phyloP scores from a whole-genome alignment of 1,284 basidiomycete species.

The Melampsora occidentalis region DNA sequence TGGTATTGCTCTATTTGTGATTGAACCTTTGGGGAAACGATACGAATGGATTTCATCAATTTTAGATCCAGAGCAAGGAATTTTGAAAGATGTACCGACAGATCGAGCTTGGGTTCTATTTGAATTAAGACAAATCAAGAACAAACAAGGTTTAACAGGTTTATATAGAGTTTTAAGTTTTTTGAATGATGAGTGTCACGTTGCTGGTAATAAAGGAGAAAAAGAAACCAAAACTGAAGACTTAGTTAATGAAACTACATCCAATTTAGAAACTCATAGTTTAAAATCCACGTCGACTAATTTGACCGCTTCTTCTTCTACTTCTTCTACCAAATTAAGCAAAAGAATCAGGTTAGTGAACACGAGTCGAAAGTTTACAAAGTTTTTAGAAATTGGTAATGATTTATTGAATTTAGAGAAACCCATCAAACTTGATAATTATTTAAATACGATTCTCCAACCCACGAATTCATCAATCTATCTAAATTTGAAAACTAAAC shows the following conservation, averaged over 20 bases:
- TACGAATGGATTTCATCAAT: constrained; percentile 14
- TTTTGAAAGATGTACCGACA: constrained; percentile 33
- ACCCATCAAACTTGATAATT: neutral
- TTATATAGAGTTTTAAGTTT: neutral
- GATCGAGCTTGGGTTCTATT: constrained; percentile 31
- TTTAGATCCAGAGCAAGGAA: constrained; percentile 33
- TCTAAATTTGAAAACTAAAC: no score
- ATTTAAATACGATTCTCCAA: neutral
- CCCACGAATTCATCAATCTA: no score
- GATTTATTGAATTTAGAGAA: neutral
- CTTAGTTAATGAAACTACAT: neutral
- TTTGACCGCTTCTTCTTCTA: neutral
- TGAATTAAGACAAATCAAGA: constrained; percentile 25
- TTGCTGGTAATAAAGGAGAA: neutral
- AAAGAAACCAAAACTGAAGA: neutral
- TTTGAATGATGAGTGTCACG: constrained; percentile 19
- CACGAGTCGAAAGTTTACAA: neutral
- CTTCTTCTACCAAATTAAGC: neutral
- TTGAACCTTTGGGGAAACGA: constrained; percentile 30
- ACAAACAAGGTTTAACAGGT: constrained; percentile 4
- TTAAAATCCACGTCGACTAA: constrained; percentile 7
- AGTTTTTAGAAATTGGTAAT: neutral
- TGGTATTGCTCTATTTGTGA: constrained; percentile 23
- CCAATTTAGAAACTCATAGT: neutral
- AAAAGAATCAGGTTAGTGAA: neutral